A percentile compares a stretch with the other conserved stretches of the same genome.
Evolutionary conservation across 1,284 basidiomycete species (phyloP).

Genomic region (Termitomyces sp.): DNA sequence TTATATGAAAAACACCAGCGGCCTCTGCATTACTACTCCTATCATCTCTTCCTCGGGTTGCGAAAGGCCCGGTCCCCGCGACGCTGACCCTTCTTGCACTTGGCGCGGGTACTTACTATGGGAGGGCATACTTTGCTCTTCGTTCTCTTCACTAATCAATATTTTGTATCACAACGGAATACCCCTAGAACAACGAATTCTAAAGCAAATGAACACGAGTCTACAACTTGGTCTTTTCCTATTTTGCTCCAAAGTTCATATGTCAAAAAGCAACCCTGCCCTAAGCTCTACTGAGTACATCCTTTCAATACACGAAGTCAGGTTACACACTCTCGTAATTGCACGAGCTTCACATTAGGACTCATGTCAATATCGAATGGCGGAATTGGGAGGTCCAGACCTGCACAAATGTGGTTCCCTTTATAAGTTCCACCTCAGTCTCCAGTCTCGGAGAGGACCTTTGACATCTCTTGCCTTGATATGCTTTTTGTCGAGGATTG

Average conservation of each 20-base stretch:
- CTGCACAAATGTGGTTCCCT: too few relatives aligned
- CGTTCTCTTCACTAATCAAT: slow-evolving; percentile 34
- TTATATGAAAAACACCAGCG: slow-evolving; percentile 34
- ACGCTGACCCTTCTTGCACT: slow-evolving; percentile 61
- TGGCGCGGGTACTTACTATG: slow-evolving; percentile 66
- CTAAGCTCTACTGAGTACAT: background rate
- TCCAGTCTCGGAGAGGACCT: too few relatives aligned
- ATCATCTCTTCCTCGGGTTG: slow-evolving; percentile 71
- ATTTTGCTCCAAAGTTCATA: background rate
- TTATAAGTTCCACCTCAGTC: too few relatives aligned
- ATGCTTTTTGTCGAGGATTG: too few relatives aligned
- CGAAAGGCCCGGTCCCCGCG: slow-evolving; percentile 76
- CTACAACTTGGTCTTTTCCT: background rate
- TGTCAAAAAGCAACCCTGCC: background rate
- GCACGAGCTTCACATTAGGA: background rate
- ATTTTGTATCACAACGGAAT: background rate
- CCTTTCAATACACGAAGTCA: background rate
- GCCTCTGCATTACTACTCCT: slow-evolving; percentile 74
- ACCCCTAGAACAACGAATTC: background rate
- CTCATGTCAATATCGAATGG: background rate
- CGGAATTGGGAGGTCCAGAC: background rate
- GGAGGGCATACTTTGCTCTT: slow-evolving; percentile 52
- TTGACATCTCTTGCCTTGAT: too few relatives aligned
- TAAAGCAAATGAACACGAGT: background rate
- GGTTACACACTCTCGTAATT: too few relatives aligned